Evolutionary conservation across 2,329 filamentous ascomycete species (phyloP), one percentile per base, ranked within the genome.

Genomic region (Trichoderma brevicompactum): DNA sequence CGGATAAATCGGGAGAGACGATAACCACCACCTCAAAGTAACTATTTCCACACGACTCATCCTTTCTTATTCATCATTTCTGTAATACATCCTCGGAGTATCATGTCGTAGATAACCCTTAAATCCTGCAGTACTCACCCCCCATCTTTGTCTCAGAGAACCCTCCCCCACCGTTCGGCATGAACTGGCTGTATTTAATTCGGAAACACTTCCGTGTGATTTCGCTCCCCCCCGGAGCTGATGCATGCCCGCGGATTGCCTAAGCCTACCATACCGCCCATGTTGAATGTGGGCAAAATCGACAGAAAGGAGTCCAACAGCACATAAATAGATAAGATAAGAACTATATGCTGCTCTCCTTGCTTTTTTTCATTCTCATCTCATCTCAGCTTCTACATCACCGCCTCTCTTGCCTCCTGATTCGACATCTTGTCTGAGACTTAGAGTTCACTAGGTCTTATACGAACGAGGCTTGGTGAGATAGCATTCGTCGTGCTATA

Each of bases 391-490:
- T 19, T 49, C n/a, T 23, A n/a, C 15, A 36, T 55, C 53, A 41
- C 38, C 23, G 34, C 17, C 38, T 49, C 19, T n/a, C 23, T 28
- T 28, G 23, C 5, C 23, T 28, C 23, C 23, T 28, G 23, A 28
- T 28, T 28, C 23, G 23, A 28, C 23, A 28, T 28, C 23, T 43
- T 41, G 36, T 13, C 38, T 19, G 19, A 28, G 28, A 36, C 40
- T 46, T 60, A 60, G 36, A 60, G 34, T 60, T 60, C 36, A 49
- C 44, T 60, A 60, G 56, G 43, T 60, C 56, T 60, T 50, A 60
- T 60, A 49, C 44, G 13, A 40, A 28, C 3, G 34, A 23, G 43
- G 34, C 40, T 60, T 49, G 53, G 28, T 44, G 5, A 60, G 17
- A 55, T 8, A 59, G 40, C 19, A n/a, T 43, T 15, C 38, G 6